Evolutionary conservation across 306 rosid genomes (phyloP).

Genomic region (Cicer yamashitae): DNA sequence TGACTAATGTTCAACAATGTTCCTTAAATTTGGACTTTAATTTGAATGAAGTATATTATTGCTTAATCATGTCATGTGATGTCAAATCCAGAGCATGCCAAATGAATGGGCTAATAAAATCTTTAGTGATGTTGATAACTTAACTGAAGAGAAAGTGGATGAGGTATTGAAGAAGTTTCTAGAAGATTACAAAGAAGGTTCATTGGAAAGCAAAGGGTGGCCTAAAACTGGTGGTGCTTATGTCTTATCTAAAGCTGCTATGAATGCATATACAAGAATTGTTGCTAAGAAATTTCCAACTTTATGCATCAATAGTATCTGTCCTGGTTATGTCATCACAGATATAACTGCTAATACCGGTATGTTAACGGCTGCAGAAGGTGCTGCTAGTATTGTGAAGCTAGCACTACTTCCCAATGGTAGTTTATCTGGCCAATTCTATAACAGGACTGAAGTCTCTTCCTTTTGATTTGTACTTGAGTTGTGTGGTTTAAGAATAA

Average conservation of each 20-base stretch:
- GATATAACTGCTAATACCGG: constrained; percentile 47
- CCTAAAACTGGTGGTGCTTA: constrained; percentile 35
- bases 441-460: not conserved
- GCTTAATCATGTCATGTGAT: not conserved
- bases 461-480: not conserved
- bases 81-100: constrained; percentile 32
- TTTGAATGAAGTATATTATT: not conserved
- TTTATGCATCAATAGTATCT: constrained; percentile 47
- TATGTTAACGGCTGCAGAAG: constrained; percentile 46
- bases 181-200: constrained; percentile 49
- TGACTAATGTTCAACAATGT: too few species aligned
- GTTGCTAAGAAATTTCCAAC: constrained; percentile 44
- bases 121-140: constrained; percentile 43
- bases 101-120: constrained; percentile 51
- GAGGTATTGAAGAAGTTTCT: constrained; percentile 44
- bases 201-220: constrained; percentile 46
- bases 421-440: constrained; percentile 50
- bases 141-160: constrained; percentile 53
- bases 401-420: constrained; percentile 46
- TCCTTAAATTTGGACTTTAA: not conserved
- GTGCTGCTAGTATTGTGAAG: constrained; percentile 49
- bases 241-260: constrained; percentile 48
- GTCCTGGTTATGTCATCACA: constrained; percentile 53
- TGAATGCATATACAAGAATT: constrained; percentile 55
- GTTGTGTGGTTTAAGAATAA: not conserved